A percentile compares a stretch with the other conserved stretches of the same genome.
These are phyloP conservation scores for Calonectria naviculata DNA, from an alignment of 2,329 filamentous ascomycete genomes.

Conservation along the genomic window DNA sequence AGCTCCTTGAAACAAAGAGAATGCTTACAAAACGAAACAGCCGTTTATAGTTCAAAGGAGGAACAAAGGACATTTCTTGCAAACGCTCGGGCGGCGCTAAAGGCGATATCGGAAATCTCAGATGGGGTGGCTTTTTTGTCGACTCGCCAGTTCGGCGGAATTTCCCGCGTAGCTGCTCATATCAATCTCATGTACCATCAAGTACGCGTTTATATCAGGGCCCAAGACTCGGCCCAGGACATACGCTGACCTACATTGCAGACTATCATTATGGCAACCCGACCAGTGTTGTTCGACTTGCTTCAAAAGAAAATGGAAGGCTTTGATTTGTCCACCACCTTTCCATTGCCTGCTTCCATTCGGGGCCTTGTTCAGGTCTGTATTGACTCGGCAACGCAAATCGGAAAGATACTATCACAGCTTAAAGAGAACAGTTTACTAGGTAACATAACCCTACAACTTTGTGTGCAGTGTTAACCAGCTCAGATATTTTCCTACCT, in stretches of 20 bases:
- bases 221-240: too few species aligned
- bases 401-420: slow-evolving; percentile 12
- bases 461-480: too few species aligned
- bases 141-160: slow-evolving; percentile 7
- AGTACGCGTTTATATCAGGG: not conserved
- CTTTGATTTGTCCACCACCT: not conserved
- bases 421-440: slow-evolving; percentile 13
- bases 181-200: slow-evolving; percentile 18
- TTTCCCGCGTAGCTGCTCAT: slow-evolving; percentile 18
- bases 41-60: slow-evolving; percentile 13
- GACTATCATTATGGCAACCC: slow-evolving; percentile 14
- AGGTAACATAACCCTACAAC: not conserved
- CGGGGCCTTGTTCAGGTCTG: slow-evolving; percentile 15
- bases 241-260: not conserved
- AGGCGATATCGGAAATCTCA: slow-evolving; percentile 4
- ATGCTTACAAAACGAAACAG: not conserved
- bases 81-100: slow-evolving; percentile 11
- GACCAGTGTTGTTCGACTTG: slow-evolving; percentile 17
- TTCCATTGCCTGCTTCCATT: slow-evolving; percentile 7
- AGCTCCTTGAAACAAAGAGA: too few species aligned
- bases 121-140: slow-evolving; percentile 10
- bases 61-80: slow-evolving; percentile 8
- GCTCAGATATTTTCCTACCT: slow-evolving; percentile 12
- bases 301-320: slow-evolving; percentile 5
- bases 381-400: slow-evolving; percentile 12